Base-by-base conservation (phyloP, 805 yeast genomes). In the Yamadazyma paraphyllophila region DNA sequence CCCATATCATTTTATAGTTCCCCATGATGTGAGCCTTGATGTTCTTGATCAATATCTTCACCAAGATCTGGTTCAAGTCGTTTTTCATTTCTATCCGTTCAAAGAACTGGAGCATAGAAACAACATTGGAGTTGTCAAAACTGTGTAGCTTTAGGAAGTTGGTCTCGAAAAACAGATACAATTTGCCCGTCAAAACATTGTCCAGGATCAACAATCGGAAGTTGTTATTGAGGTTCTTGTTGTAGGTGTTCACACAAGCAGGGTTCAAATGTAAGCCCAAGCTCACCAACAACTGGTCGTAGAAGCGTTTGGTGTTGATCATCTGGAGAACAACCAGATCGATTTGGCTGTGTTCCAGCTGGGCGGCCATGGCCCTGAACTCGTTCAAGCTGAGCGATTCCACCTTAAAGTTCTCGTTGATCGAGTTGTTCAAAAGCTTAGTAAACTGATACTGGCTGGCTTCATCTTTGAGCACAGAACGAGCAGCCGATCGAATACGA, bases 1-100 rank as follows among this genome's bases (percentile, higher is more conserved):
- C 53, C 80, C 80, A 78, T 1, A 59, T 58, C 1, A 50, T 51
- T 1, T 66, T 45, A 48, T 75, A 73, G 11, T 57, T 54, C 4
- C 30, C 36, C 1, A 47, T 41, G 5, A 76, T 62, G 46, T 63
- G 61, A 4, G 47, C 38, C 20, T 56, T 59, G n/a, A 79, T 71
- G 31, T 63, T 62, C 3, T 51, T 50, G 7, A 68, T 66, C 1
- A 78, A 64, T 8, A 76, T 50, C 14, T 66, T 60, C 9, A 76
- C 63, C 2, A 77, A 55, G 3, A 60, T 54, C 20, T 54, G 49
- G 48, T 64, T 58, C 20, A 65, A 43, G 31, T 58, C 60, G 35
- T 59, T 50, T 0, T 44, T 48, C 20, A 65, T 47, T 27, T 59
- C 52, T 10, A 65, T 49, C 12, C 58, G 39, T n/a, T 58, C 65